These are phyloP conservation scores for Xylariaceae sp. DNA, from an alignment of 2,329 filamentous ascomycete species.

Conservation along the genomic window DNA sequence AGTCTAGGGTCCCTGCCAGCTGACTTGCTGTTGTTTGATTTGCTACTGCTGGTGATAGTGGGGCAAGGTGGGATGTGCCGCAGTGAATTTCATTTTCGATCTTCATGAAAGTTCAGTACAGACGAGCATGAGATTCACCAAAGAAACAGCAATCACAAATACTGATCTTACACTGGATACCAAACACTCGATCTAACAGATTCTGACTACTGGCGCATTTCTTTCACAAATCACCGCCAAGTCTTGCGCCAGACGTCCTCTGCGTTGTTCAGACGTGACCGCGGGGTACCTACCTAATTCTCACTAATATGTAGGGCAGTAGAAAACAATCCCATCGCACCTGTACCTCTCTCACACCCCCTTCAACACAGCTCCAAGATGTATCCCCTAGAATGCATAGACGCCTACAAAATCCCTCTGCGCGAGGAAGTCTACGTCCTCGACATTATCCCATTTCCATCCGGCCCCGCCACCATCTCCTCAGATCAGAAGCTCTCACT, in stretches of 20 bases:
- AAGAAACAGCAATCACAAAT: too few relatives aligned
- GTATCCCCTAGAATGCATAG: slow-evolving; percentile 41
- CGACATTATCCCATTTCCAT: slow-evolving; percentile 50
- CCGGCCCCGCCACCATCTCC: slow-evolving; percentile 59
- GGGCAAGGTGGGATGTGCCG: too few relatives aligned
- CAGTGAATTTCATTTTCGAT: too few relatives aligned
- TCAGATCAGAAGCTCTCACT: slow-evolving; percentile 70
- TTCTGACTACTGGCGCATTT: too few relatives aligned
- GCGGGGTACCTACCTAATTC: neutral
- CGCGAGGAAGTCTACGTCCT: slow-evolving; percentile 54
- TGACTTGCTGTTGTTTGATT: too few relatives aligned
- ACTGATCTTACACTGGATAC: too few relatives aligned
- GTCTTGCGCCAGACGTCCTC: too few relatives aligned
- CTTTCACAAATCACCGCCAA: neutral
- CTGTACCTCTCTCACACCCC: neutral
- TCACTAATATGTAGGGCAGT: neutral
- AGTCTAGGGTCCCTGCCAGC: too few relatives aligned
- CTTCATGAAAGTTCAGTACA: too few relatives aligned
- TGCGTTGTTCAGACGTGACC: neutral
- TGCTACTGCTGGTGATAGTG: too few relatives aligned
- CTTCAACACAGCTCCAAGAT: slow-evolving; percentile 27
- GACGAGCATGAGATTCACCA: too few relatives aligned
- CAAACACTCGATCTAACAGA: too few relatives aligned
- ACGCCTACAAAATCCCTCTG: slow-evolving; percentile 39
- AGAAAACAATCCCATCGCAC: neutral